phyloP scores from a whole-genome alignment of 768 basidiomycete species.

The Obba rivulosa region DNA sequence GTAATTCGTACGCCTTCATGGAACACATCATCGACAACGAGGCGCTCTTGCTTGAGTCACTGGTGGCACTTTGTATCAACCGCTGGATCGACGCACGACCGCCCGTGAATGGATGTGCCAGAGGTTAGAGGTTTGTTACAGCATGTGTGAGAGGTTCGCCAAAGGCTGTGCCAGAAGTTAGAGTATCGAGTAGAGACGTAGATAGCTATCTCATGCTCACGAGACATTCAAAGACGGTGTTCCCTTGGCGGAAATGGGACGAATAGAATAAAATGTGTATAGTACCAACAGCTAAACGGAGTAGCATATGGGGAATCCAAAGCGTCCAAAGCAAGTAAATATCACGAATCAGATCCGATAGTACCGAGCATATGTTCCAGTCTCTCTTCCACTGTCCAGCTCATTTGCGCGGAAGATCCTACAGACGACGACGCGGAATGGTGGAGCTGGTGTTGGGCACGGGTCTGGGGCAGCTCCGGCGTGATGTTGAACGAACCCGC shows the following conservation, averaged over 20 bases:
- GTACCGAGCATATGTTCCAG: conserved; percentile 64
- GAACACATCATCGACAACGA: conserved; percentile 61
- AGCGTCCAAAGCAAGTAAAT: conserved; percentile 15
- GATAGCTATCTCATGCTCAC: no score
- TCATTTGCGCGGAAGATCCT: conserved; percentile 54
- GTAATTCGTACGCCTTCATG: conserved; percentile 57
- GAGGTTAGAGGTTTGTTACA: no score
- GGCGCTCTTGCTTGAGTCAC: conserved; percentile 52
- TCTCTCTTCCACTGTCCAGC: conserved; percentile 73
- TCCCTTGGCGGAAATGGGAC: no score
- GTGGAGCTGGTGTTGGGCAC: conserved; percentile 19
- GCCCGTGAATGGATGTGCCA: no score
- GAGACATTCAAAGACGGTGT: no score
- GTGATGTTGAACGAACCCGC: conserved; percentile 79
- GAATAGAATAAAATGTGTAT: conserved; percentile 7
- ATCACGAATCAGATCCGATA: conserved; percentile 26
- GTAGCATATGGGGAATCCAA: conserved; percentile 14
- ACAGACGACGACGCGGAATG: conserved; percentile 60
- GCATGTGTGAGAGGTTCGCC: no score
- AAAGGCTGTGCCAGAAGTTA: no score
- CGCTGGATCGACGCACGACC: conserved; percentile 69
- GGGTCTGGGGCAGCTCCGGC: conserved; percentile 31
- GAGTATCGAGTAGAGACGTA: no score
- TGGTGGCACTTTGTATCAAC: conserved; percentile 66
- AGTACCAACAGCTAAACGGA: conserved; percentile 7